These are phyloP conservation scores for Peltaster fructicola DNA, from an alignment of 2,329 filamentous ascomycete genomes.

Conservation along the genomic window DNA sequence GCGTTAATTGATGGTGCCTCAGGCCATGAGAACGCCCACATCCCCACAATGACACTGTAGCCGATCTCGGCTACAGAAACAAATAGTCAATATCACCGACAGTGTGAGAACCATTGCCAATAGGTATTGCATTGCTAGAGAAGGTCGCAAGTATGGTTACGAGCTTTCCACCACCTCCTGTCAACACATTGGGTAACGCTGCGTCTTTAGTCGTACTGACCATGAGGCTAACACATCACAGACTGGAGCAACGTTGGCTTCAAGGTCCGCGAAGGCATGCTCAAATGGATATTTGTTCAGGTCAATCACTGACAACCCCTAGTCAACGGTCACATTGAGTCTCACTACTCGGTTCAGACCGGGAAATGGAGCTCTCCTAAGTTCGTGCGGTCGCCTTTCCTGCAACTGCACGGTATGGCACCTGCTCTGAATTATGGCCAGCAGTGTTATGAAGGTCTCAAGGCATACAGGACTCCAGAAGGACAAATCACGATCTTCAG, in stretches of 20 bases:
- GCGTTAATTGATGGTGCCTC: too few species aligned
- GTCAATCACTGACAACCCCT: conserved; percentile 3
- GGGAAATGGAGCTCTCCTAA: conserved; percentile 60
- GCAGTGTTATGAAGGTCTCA: conserved; percentile 96
- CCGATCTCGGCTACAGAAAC: too few species aligned
- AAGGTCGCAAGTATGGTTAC: conserved; percentile 14
- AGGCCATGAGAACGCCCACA: too few species aligned
- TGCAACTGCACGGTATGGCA: conserved; percentile 86
- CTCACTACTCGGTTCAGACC: conserved; percentile 57
- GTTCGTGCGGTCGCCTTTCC: conserved; percentile 68
- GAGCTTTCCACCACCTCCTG: conserved; percentile 56
- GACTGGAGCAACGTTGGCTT: conserved; percentile 93
- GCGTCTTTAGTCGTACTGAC: conserved; percentile 5
- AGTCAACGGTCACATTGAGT: conserved; percentile 93
- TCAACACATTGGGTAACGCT: conserved; percentile 57
- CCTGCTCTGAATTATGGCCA: conserved; percentile 93
- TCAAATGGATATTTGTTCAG: background rate
- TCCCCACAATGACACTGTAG: too few species aligned
- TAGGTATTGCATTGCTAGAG: too few species aligned
- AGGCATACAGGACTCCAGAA: conserved; percentile 69
- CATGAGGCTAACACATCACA: conserved; percentile 15
- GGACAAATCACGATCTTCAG: conserved; percentile 74
- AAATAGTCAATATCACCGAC: too few species aligned
- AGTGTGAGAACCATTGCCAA: too few species aligned
- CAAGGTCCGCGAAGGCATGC: conserved; percentile 67